Evolutionary conservation across 2,329 filamentous ascomycete species (phyloP).

Genomic region (Daldinia eschscholtzii): DNA sequence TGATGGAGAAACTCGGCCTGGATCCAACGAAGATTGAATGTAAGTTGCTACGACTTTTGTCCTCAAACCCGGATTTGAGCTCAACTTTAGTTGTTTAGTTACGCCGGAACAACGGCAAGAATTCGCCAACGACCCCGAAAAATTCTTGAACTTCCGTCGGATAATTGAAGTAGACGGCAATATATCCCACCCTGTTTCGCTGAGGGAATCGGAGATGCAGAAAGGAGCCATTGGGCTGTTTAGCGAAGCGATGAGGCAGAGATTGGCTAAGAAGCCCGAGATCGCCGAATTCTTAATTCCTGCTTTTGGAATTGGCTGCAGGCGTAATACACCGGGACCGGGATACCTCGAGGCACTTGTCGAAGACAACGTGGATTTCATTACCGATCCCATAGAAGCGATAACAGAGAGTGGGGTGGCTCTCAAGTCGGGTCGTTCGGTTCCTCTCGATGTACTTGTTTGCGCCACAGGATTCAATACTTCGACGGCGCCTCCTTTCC

Average conservation of each 20-base stretch:
- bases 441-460: slow-evolving; percentile 61
- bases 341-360: slow-evolving; percentile 62
- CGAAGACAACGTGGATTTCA: slow-evolving; percentile 57
- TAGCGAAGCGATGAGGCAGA: slow-evolving; percentile 55
- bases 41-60: slow-evolving; percentile 46
- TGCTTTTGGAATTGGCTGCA: slow-evolving; percentile 59
- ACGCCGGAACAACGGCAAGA: slow-evolving; percentile 55
- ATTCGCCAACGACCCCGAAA: slow-evolving; percentile 55
- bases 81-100: slow-evolving; percentile 48
- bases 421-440: slow-evolving; percentile 46
- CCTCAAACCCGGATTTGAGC: background rate
- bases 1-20: slow-evolving; percentile 59
- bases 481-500: slow-evolving; percentile 57
- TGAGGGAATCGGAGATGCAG: slow-evolving; percentile 56
- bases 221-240: slow-evolving; percentile 51
- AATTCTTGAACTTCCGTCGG: slow-evolving; percentile 59
- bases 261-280: slow-evolving; percentile 59
- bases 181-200: slow-evolving; percentile 57
- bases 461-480: slow-evolving; percentile 63
- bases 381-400: slow-evolving; percentile 52
- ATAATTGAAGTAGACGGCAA: slow-evolving; percentile 60
- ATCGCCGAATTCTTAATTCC: slow-evolving; percentile 60
- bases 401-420: slow-evolving; percentile 55
- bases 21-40: slow-evolving; percentile 56
- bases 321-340: slow-evolving; percentile 60